Evolutionary conservation across 306 rosid species (phyloP), one percentile per base, ranked within the genome.

Genomic region (Leucaena leucocephala): DNA sequence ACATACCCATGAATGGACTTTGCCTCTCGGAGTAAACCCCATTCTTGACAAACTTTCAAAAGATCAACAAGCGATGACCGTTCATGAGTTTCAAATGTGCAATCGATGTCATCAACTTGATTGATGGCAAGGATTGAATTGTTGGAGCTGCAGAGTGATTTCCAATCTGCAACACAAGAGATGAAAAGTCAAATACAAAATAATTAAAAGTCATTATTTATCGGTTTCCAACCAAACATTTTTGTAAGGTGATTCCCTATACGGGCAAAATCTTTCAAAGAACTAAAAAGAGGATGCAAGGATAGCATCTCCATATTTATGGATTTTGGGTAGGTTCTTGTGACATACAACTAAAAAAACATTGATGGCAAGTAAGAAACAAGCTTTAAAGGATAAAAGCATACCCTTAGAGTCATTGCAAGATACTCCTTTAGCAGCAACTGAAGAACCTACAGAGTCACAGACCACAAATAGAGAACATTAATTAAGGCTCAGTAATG

Each of bases 341-440:
- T 46, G 36, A 34, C 66, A 76, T 76, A 67, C 74, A 69, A 43
- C 22, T 50, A 42, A 33, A 65, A 36, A 36, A 64, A 34, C 22
- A 71, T 55, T 44, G 39, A 67, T 33, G 55, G 46, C 52, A 63
- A 40, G 11, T 73, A 43, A 78, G 43, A 34, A 76, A 66, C 33
- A 15, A 75, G 75, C 9, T 38, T 66, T 54, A 14, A 52, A 80
- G 69, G 64, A 80, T 76, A 80, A 68, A 57, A 65, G 70, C 80
- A 76, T 82, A 94, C 97, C 76, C 97, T 93, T 45, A 92, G 83
- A 78, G 84, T 63, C 78, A 76, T 86, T 71, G 88, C 62, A 77
- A 96, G 98, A 78, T 92, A 81, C 54, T 88, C 91, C 85, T 87
- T 85, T 78, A 89, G 90, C 73, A 92, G 84, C 87, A 88, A 85